phyloP scores from a whole-genome alignment of 208 protist genomes.

The Trypanosoma boissoni region DNA sequence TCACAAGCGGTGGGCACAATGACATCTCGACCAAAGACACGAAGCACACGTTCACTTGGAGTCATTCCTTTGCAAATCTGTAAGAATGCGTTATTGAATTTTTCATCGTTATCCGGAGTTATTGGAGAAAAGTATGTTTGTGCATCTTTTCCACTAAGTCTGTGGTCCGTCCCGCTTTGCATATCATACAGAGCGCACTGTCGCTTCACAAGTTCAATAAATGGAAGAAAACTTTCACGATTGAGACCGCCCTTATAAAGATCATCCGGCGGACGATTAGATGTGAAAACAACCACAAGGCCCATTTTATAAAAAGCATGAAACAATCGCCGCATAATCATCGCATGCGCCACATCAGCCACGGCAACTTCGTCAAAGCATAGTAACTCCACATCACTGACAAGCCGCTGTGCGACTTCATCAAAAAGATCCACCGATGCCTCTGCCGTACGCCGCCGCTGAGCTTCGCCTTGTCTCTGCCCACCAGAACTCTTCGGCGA shows the following conservation, averaged over 20 bases:
- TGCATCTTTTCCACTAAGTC: constrained; percentile 67
- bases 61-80: constrained; percentile 86
- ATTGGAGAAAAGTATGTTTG: constrained; percentile 73
- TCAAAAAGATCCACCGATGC: constrained; percentile 78
- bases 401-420: constrained; percentile 83
- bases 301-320: constrained; percentile 89
- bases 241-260: constrained; percentile 94
- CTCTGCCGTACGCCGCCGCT: constrained; percentile 55
- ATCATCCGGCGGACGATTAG: constrained; percentile 82
- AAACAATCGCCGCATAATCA: constrained; percentile 95
- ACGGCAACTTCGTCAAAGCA: constrained; percentile 95
- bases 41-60: constrained; percentile 32
- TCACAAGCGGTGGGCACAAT: constrained; percentile 52
- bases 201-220: constrained; percentile 91
- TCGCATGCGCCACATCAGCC: constrained; percentile 93
- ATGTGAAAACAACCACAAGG: constrained; percentile 92
- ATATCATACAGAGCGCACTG: constrained; percentile 89
- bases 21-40: constrained; percentile 84
- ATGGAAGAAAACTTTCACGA: constrained; percentile 93
- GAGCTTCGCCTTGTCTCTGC: constrained; percentile 29
- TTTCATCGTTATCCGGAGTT: constrained; percentile 47
- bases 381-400: constrained; percentile 87
- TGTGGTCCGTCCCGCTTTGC: constrained; percentile 90
- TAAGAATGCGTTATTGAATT: constrained; percentile 75
- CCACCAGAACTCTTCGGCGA: constrained; percentile 46